Conservation (phyloP, 441 rosid species). For the Isatis lusitanica region DNA sequence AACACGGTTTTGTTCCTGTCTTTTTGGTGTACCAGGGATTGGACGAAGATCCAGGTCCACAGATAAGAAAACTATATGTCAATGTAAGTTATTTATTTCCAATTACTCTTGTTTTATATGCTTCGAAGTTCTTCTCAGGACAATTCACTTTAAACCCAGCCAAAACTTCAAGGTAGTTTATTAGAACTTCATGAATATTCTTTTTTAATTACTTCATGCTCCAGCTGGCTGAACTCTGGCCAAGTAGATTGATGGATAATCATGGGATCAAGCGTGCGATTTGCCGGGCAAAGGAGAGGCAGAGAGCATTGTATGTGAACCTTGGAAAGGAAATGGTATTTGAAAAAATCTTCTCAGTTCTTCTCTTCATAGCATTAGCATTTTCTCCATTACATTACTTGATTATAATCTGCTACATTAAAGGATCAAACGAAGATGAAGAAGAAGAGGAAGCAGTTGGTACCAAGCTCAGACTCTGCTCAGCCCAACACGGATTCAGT, state of each 20-base stretch:
- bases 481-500: slow-evolving; percentile 1
- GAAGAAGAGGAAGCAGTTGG: slow-evolving; percentile 22
- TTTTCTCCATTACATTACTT: background rate
- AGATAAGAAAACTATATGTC: slow-evolving; percentile 77
- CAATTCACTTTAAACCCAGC: background rate
- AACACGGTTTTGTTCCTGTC: slow-evolving; percentile 18
- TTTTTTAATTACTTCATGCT: slow-evolving; percentile 29
- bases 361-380: background rate
- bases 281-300: slow-evolving; percentile 81
- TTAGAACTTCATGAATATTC: slow-evolving; percentile 12
- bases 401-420: background rate
- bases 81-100: slow-evolving; percentile 57
- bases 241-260: slow-evolving; percentile 85
- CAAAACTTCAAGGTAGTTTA: background rate
- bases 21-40: slow-evolving; percentile 61
- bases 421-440: slow-evolving; percentile 27
- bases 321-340: slow-evolving; percentile 27
- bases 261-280: slow-evolving; percentile 91
- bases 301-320: slow-evolving; percentile 23
- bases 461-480: slow-evolving; percentile 19
- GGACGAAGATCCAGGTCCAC: slow-evolving; percentile 89
- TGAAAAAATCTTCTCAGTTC: background rate
- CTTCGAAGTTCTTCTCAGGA: slow-evolving; percentile 1
- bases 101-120: background rate
- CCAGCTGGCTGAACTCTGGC: slow-evolving; percentile 94